Conservation (phyloP, 768 basidiomycete genomes). For the Leccinum imitatum region DNA sequence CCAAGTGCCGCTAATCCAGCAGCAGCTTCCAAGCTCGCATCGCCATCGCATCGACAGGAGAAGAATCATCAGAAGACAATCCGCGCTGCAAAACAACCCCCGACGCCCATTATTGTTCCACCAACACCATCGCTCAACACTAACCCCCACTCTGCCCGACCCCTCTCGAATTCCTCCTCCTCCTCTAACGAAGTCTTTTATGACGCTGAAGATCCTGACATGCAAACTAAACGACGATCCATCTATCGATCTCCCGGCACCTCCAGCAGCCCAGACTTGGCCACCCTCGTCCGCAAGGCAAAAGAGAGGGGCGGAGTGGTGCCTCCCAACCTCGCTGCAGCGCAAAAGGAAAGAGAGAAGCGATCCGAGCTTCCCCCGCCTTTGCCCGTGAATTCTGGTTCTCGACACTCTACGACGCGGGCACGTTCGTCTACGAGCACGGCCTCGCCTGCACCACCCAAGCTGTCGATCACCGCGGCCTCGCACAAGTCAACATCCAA, state of each 20-base stretch:
- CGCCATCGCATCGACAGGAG: constrained; percentile 38
- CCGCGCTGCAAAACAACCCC: constrained; percentile 42
- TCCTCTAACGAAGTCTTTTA: constrained; percentile 59
- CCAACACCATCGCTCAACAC: constrained; percentile 60
- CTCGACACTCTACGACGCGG: constrained; percentile 33
- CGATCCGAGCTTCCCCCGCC: constrained; percentile 45
- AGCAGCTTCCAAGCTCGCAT: constrained; percentile 33
- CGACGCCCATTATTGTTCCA: constrained; percentile 63
- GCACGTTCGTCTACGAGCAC: constrained; percentile 45
- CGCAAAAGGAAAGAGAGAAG: constrained; percentile 33
- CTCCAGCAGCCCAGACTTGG: constrained; percentile 88
- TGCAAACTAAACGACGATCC: constrained; percentile 74
- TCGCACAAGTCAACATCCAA: constrained; percentile 23
- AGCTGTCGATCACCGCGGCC: constrained; percentile 36
- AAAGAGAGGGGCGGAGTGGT: constrained; percentile 61
- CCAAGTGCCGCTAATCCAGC: constrained; percentile 21
- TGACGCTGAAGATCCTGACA: constrained; percentile 66
- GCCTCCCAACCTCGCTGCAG: constrained; percentile 29
- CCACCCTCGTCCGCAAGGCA: constrained; percentile 81
- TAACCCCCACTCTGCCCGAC: constrained; percentile 33
- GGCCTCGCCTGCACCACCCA: constrained; percentile 30
- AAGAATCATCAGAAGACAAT: constrained; percentile 36
- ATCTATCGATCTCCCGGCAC: constrained; percentile 89
- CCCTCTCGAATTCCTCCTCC: constrained; percentile 41
- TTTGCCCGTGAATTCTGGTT: constrained; percentile 33